Evolutionary conservation across 192 early-diverging fungal genomes (phyloP).

Genomic region (Entophlyctis luteolus): DNA sequence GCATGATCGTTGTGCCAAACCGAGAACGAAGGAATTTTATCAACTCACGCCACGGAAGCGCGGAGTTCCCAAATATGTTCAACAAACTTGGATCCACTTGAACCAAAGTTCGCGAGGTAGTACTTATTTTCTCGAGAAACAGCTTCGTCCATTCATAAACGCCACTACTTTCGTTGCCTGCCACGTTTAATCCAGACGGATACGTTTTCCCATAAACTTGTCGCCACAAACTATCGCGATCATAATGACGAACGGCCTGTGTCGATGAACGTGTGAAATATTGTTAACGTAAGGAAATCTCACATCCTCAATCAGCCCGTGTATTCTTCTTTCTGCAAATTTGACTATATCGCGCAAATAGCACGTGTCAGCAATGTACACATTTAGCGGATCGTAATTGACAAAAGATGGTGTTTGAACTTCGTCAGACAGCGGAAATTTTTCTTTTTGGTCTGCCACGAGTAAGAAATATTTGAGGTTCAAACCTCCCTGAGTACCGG

Average conservation of each 20-base stretch:
- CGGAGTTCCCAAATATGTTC: slow-evolving; percentile 32
- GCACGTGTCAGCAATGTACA: slow-evolving; percentile 47
- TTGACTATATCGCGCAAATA: slow-evolving; percentile 50
- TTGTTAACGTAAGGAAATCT: not conserved
- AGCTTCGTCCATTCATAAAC: slow-evolving; percentile 48
- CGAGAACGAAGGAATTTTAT: slow-evolving; percentile 31
- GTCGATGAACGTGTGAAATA: not conserved
- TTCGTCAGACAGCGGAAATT: slow-evolving; percentile 35
- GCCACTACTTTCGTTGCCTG: slow-evolving; percentile 15
- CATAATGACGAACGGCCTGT: slow-evolving; percentile 46
- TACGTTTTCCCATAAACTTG: slow-evolving; percentile 31
- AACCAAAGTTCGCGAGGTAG: slow-evolving; percentile 36
- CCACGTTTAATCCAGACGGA: not conserved
- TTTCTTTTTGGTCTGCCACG: slow-evolving; percentile 33
- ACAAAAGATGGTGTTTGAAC: slow-evolving; percentile 9
- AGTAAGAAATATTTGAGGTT: slow-evolving; percentile 40
- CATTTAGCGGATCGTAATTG: slow-evolving; percentile 34
- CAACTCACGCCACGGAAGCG: slow-evolving; percentile 35
- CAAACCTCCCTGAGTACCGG: no score
- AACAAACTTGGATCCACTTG: slow-evolving; percentile 36
- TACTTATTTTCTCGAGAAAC: slow-evolving; percentile 52
- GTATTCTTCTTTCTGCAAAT: slow-evolving; percentile 39
- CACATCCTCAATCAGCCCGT: slow-evolving; percentile 46
- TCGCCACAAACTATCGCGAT: slow-evolving; percentile 49
- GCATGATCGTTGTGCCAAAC: not conserved